Evolutionary conservation across 495 filamentous ascomycete genomes (phyloP), one percentile per base, ranked within the genome.

Genomic region (Lasiosphaeria ovina): DNA sequence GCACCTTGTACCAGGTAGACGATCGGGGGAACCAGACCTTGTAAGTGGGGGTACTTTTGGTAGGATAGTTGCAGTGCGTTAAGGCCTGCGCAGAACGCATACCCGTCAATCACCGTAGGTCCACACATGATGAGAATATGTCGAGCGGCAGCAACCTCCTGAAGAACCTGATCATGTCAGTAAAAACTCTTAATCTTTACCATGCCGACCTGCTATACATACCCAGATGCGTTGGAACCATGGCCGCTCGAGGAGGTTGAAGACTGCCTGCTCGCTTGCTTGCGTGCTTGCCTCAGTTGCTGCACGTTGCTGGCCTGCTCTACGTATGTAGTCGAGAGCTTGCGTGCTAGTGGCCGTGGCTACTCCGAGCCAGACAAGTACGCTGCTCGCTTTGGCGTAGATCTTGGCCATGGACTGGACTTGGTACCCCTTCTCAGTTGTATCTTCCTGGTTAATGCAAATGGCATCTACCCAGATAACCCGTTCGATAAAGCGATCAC

Each of bases 311-410:
- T 8, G 12, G 16, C 12, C 2, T 4, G 44, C 44, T 14, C 17
- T 35, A 14, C 57, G 61, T 55, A 69, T 61, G 11, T 47, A 49
- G 47, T 65, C 62, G 10, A 67, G 61, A 31, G 66, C 66, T 53
- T 54, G 47, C 4, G 65, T 48, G 57, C 63, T 63, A 58, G 67
- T 59, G 31, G 69, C 63, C 7, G 54, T 59, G 12, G 69, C 59
- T n/a, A 64, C 64, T 35, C 73, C 72, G 31, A 76, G 70, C 75
- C 75, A 79, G 24, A 77, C 68, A 55, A 72, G 48, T 11, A 76
- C 73, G 12, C 64, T 55, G 4, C 48, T 61, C 45, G 75, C 74
- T 54, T 62, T 56, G 9, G 44, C 57, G 60, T 77, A 79, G 53
- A 79, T 76, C 66, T 57, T 67, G 6, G 64, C 62, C 64, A 73